Evolutionary conservation across 441 rosid genomes (phyloP).

Genomic region (Kokia cookei): DNA sequence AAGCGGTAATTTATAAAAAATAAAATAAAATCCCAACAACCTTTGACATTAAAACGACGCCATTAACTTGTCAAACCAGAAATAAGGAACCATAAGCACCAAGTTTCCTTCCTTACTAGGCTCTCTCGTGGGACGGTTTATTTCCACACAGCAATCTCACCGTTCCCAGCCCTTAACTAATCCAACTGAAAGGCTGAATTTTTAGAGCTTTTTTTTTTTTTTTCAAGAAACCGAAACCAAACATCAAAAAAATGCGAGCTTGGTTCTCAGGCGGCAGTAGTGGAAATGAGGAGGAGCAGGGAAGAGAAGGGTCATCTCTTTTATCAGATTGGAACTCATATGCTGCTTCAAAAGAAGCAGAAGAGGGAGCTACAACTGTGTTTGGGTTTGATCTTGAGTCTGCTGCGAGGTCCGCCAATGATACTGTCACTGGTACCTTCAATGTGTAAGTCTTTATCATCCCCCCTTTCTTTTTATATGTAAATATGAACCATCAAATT

Average conservation of each 20-base stretch:
- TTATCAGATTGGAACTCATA: conserved; percentile 90
- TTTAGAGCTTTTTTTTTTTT: not conserved
- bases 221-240: not conserved
- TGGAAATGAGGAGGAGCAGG: conserved; percentile 37
- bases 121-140: not conserved
- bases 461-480: conserved; percentile 7
- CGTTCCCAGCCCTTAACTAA: not conserved
- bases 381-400: conserved; percentile 80
- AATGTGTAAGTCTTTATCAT: conserved; percentile 49
- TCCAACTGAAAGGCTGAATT: not conserved
- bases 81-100: not conserved
- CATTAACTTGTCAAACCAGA: not conserved
- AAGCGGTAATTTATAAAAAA: too few species aligned
- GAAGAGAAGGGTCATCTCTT: conserved; percentile 45
- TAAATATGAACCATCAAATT: not conserved
- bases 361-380: conserved; percentile 28
- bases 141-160: not conserved
- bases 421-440: conserved; percentile 80
- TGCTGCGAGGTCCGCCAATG: conserved; percentile 78
- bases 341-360: conserved; percentile 47
- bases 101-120: not conserved
- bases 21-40: not conserved
- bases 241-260: conserved; percentile 35
- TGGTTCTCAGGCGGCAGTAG: conserved; percentile 58
- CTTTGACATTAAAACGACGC: not conserved